These are phyloP conservation scores for Malus sieversii DNA, from an alignment of 306 rosid species.

Conservation along the genomic window DNA sequence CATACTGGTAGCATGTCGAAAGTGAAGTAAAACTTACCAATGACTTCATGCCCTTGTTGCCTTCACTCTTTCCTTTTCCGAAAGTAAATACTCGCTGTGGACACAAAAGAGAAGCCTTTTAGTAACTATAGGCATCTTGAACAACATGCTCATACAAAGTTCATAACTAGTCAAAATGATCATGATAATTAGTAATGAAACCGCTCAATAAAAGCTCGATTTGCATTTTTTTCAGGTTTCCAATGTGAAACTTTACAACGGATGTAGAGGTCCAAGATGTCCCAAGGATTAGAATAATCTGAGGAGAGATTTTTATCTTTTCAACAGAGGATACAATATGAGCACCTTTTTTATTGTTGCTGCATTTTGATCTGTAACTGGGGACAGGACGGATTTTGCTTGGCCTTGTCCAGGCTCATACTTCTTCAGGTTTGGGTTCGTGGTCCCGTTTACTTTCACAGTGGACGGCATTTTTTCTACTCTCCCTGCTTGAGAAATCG, in stretches of 20 bases:
- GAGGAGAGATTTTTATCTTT: not conserved
- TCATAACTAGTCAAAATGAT: not conserved
- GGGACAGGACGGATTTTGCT: conserved; percentile 42
- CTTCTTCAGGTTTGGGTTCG: conserved; percentile 20
- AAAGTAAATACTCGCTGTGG: conserved; percentile 79
- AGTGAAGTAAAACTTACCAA: conserved; percentile 45
- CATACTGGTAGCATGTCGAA: not conserved
- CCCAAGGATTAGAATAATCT: not conserved
- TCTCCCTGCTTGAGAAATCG: not conserved
- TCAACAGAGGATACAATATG: not conserved
- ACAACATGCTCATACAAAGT: not conserved
- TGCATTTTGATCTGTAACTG: conserved; percentile 23
- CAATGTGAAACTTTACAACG: not conserved
- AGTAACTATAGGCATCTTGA: not conserved
- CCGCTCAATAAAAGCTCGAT: not conserved
- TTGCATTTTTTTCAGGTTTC: not conserved
- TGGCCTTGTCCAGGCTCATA: conserved; percentile 11
- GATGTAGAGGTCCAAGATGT: not conserved
- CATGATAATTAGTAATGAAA: not conserved
- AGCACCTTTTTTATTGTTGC: conserved; percentile 62
- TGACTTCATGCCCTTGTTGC: conserved; percentile 89
- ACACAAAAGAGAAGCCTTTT: conserved; percentile 20
- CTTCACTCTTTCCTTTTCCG: conserved; percentile 91
- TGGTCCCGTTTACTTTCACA: conserved; percentile 26
- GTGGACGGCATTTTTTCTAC: conserved; percentile 39